phyloP scores from a whole-genome alignment of 768 basidiomycete genomes.

The Rhodotorula taiwanensis region DNA sequence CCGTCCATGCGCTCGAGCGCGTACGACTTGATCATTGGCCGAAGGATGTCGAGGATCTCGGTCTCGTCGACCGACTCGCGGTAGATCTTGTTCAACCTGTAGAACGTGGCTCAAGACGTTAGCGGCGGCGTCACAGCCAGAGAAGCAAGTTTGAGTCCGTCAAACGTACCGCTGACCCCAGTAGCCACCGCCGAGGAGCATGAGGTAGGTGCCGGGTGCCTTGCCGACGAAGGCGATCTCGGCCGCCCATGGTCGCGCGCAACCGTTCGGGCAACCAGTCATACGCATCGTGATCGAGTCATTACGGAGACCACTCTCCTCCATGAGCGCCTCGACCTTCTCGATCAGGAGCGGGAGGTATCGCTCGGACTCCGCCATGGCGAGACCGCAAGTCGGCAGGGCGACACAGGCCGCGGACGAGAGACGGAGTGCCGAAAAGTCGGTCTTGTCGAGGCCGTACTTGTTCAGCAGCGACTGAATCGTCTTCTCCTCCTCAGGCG shows the following conservation, averaged over 20 bases:
- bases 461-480: slow-evolving; percentile 73
- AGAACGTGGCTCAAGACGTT: too few relatives aligned
- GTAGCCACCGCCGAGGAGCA: slow-evolving; percentile 95
- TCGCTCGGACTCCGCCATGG: slow-evolving; percentile 72
- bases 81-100: slow-evolving; percentile 80
- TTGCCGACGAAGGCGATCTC: slow-evolving; percentile 94
- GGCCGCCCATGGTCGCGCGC: slow-evolving; percentile 59
- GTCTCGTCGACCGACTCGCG: slow-evolving; percentile 48
- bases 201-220: slow-evolving; percentile 81
- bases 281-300: slow-evolving; percentile 97
- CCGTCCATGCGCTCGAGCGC: slow-evolving; percentile 77
- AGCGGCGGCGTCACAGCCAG: too few relatives aligned
- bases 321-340: slow-evolving; percentile 91
- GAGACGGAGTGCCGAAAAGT: slow-evolving; percentile 68
- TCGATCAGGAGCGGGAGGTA: slow-evolving; percentile 87
- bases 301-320: slow-evolving; percentile 83
- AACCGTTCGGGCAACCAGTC: slow-evolving; percentile 70
- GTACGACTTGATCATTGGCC: slow-evolving; percentile 90
- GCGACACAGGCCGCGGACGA: slow-evolving; percentile 94
- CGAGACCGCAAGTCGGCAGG: slow-evolving; percentile 66
- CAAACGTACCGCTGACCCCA: slow-evolving; percentile 61
- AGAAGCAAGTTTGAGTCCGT: too few relatives aligned
- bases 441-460: slow-evolving; percentile 84
- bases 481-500: slow-evolving; percentile 60
- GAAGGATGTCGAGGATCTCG: slow-evolving; percentile 61